Evolutionary conservation across 2,329 filamentous ascomycete genomes (phyloP), one percentile per base, ranked within the genome.

Genomic region (Aspergillus pseudonomiae): DNA sequence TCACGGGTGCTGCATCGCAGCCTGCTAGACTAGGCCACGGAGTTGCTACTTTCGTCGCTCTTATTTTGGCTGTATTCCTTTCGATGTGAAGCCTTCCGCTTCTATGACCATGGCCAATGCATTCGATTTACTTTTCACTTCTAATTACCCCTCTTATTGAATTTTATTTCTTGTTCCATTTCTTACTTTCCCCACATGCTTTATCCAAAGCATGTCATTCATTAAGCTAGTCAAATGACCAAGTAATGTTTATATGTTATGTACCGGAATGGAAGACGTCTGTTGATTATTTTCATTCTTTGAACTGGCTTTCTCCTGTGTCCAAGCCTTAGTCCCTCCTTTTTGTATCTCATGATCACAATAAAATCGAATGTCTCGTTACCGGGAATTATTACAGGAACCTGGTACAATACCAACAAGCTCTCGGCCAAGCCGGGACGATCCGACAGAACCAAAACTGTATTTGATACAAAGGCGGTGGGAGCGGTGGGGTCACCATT

Each of bases 341-440:
- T 34, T 34, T 34, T 34, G 7, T 9, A 34, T 34, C 32, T 34
- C 32, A 34, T 34, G 10, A 36, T 14, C 3, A 36, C 1, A 12
- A 36, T 14, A 12, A 16, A 41, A n/a, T 41, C 6, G 16, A n/a
- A 41, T 41, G 39, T 41, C 39, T n/a, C 19, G 6, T 41, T 41
- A 41, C 16, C 39, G 7, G 39, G 39, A 41, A n/a, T 41, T 34
- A 34, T 34, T 34, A 39, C 34, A 4, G 6, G 34, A 39, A 7
- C 34, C 34, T 41, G 16, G 39, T 41, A 41, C 39, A 3, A 16
- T n/a, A 41, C 19, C 39, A 43, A 34, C 52, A 66, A 70, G 67
- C 65, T 68, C 58, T 39, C 57, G 62, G 67, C 68, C 68, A 69
- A 70, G 68, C 62, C 68, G 68, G 68, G 63, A 67, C 64, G 62